Base-by-base conservation (phyloP, 208 protist species). In the Vickermania spadyakhi region DNA sequence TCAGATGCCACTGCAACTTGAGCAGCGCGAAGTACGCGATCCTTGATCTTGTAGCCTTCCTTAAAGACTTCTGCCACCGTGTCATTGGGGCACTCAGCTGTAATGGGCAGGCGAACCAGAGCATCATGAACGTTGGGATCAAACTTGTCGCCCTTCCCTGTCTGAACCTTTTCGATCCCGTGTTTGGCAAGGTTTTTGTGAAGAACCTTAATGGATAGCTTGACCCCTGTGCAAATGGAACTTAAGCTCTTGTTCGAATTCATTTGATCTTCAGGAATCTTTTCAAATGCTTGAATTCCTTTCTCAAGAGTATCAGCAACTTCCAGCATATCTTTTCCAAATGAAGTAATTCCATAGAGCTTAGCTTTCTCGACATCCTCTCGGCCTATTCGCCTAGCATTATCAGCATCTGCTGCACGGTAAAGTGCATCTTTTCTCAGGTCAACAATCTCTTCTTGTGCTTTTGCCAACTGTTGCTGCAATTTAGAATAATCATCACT, bases 281-380 rank as follows among this genome's bases (percentile, higher is more conserved):
- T 63, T 2, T 53, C 61, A 50, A 95, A 90, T 22, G 76, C 59
- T 49, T 93, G 86, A 28, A 96, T 54, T 1, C 81, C 93, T 52
- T 89, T 87, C 36, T 96, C 85, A n/a, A 97, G 83, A 41, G 80
- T 96, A 61, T 97, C 93, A 11, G 81, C 83, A 31, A 97, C 89
- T 53, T 97, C 90, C 13, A 97, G 66, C 73, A 97, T 89, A 59
- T 94, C 84, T 70, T 96, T 94, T 0, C 85, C 86, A 65, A 97
- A 97, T 4, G 74, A 82, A 31, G 74, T 81, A 23, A 97, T 83
- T 28, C 86, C 87, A 61, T 88, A 97, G 7, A 86, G 65, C 53
- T 89, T 91, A 0, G 90, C 84, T 62, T 96, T 96, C 27, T 92
- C 80, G 23, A 91, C 84, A 57, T 97, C 93, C 31, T 95, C 86